Evolutionary conservation across 1,284 basidiomycete genomes (phyloP), one percentile per base, ranked within the genome.

Genomic region (Trametes versicolor): DNA sequence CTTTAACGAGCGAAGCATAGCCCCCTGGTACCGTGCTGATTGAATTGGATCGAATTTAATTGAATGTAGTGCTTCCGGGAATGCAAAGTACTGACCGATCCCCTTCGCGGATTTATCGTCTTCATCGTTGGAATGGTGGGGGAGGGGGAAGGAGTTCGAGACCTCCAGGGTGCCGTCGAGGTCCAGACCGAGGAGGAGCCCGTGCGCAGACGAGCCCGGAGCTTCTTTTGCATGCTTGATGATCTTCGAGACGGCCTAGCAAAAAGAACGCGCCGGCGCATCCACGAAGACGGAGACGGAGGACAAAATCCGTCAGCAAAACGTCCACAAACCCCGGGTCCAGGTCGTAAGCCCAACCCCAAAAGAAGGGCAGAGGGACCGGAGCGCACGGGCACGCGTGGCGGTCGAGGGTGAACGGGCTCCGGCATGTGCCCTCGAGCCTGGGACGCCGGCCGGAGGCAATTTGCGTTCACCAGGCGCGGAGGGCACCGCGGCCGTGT

Each of bases 141-240:
- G 96, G 73, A 99, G 83, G 32, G 95, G 88, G 79, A 98, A 98
- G 56, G 90, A 92, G 82, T 99, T 98, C 70, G 94, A 94, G 53
- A 99, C 88, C 81, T 98, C 95, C 68, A 99, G 86, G 48, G 88
- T 87, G 13, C 95, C 95, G 77, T 98, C 93, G 37, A 98, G 83
- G 80, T 98, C 97, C 67, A 99, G 87, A 51, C 96, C 96, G 66
- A 98, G 85, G 48, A 98, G 81, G 62, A 97, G 85, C 64, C 96
- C 96, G 73, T 95, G 88, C 21, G 92, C 91, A 71, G 88, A 87
- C 39, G 88, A 78, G 41, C 86, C 83, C 48, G 87, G 81, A 29
- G 88, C 82, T 74, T 94, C 91, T 63, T 88, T 83, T 66, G 90
- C 85, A 75, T 95, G 91, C 82, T 98, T 97, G 74, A 97, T 85